Evolutionary conservation across 371 early-diverging fungal genomes (phyloP), one percentile per base, ranked within the genome.

Genomic region (Ecytonucleospora hepatopenaei): DNA sequence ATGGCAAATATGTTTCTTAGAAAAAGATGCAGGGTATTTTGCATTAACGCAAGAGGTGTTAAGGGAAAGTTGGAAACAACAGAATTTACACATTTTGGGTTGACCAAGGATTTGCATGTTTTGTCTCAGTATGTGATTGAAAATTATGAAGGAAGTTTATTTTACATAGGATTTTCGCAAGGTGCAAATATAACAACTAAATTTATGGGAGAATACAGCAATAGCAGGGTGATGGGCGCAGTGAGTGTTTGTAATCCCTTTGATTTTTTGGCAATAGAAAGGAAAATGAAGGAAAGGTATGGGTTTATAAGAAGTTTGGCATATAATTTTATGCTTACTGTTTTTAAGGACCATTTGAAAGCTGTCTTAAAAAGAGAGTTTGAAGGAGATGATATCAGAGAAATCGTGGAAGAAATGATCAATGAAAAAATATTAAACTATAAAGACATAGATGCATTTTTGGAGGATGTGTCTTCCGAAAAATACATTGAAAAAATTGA

Each of bases 1-100:
- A 54, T 77, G 23, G 68, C 72, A 30, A 54, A 59, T 24, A 54
- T 67, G 23, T 65, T 79, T 54, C 19, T 54, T 0, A 67, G 60
- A 4, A 47, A 72, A 35, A 59, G 58, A 1, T 71, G 68, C 48
- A 53, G 75, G 49, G 73, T 79, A 40, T 68, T 79, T 46, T 67
- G 59, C 1, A 56, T 73, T 21, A 70, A 75, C 62, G 75, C 73
- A 5, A 23, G 79, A 48, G 79, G 79, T 0, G 28, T 48, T 2
- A 12, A 8, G 16, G 12, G 12, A 8, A 67, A 5, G n/a, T 15
- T 19, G 21, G 58, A 47, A n/a, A 56, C 65, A 0, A 31, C 32
- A 19, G 56, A 49, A 48, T 79, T 76, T 53, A 74, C 65, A 46
- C 79, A 79, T 47, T 75, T 79, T 40, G 79, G 79, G 32, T 73